These are phyloP conservation scores for Agrostemma githago DNA, from an alignment of 148 eudicot genomes.

Conservation along the genomic window DNA sequence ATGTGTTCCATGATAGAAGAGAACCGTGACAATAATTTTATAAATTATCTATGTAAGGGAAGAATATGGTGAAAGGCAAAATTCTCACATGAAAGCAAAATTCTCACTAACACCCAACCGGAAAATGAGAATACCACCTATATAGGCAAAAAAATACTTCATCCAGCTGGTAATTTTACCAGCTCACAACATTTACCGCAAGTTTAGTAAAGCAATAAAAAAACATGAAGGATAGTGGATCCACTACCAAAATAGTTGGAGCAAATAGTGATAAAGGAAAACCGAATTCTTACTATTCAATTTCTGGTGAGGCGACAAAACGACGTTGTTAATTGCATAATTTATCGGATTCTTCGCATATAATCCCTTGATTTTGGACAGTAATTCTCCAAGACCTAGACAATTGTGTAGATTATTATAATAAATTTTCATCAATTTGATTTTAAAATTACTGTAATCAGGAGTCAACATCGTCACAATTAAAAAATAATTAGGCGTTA, in stretches of 20 bases:
- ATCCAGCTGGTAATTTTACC: slow-evolving; percentile 3
- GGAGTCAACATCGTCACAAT: background rate
- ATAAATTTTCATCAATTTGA: background rate
- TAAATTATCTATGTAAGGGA: no score
- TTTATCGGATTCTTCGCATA: no score
- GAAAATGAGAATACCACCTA: background rate
- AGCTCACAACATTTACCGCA: background rate
- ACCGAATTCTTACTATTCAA: no score
- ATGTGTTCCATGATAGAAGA: slow-evolving; percentile 28
- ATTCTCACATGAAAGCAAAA: background rate
- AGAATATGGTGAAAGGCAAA: no score
- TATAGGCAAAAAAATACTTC: background rate
- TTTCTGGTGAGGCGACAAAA: no score
- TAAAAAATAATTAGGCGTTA: background rate
- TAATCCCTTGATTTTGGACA: no score
- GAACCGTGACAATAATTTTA: no score
- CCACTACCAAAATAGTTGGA: slow-evolving; percentile 2
- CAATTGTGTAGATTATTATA: background rate
- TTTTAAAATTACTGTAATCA: background rate
- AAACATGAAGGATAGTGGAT: background rate
- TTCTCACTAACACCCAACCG: background rate
- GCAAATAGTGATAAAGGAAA: background rate
- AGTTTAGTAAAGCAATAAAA: background rate
- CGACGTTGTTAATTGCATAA: no score
- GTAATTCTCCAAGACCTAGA: no score